These are phyloP conservation scores for Sutorius australiensis DNA, from an alignment of 768 basidiomycete species.

Conservation along the genomic window DNA sequence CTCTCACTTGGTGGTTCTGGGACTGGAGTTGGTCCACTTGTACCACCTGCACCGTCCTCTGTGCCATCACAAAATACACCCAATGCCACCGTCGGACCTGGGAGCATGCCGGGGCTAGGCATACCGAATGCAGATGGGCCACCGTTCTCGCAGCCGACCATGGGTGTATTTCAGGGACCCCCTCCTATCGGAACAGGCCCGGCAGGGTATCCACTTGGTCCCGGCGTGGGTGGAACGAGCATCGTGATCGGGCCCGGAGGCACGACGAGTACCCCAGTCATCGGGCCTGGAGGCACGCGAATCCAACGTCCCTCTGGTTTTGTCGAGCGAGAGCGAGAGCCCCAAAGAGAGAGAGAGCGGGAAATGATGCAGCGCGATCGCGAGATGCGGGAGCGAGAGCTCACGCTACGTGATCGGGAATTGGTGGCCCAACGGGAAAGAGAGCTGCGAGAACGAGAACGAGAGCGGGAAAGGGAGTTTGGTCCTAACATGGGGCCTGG, in stretches of 20 bases:
- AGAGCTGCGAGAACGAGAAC: constrained; percentile 20
- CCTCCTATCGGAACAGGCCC: constrained; percentile 19
- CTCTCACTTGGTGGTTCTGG: constrained; percentile 10
- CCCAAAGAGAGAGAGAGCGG: constrained; percentile 24
- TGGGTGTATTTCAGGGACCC: constrained; percentile 28
- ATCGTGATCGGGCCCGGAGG: constrained; percentile 27
- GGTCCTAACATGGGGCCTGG: constrained; percentile 21
- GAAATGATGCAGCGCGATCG: constrained; percentile 30
- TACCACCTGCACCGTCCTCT: neutral
- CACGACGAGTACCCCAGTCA: constrained; percentile 12
- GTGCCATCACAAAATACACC: constrained; percentile 10
- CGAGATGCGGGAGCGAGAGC: constrained; percentile 24
- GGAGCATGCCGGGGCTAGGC: constrained; percentile 7
- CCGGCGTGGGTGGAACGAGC: constrained; percentile 18
- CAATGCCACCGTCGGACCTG: constrained; percentile 8
- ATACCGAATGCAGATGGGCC: constrained; percentile 13
- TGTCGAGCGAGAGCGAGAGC: constrained; percentile 32
- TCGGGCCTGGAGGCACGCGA: constrained; percentile 19
- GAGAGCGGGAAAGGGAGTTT: constrained; percentile 24
- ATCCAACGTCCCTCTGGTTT: constrained; percentile 23
- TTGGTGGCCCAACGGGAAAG: constrained; percentile 21
- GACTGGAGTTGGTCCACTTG: constrained; percentile 3
- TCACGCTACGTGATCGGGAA: constrained; percentile 21
- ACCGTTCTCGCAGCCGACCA: constrained; percentile 23
- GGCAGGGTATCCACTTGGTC: constrained; percentile 20